These are phyloP conservation scores for Barnettozyma botsteinii DNA, from an alignment of 805 yeast genomes.

Conservation along the genomic window DNA sequence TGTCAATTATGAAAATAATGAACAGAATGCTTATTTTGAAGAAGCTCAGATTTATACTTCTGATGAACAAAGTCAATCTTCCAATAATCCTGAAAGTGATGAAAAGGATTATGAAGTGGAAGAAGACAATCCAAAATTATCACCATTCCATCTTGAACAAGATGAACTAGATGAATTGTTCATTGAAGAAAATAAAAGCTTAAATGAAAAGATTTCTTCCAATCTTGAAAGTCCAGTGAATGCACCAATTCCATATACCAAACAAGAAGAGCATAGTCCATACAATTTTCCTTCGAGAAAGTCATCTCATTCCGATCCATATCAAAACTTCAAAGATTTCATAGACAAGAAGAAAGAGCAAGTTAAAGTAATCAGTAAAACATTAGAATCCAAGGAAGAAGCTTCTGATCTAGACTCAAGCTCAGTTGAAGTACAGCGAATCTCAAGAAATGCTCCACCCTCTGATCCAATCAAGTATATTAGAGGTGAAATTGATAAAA, in stretches of 20 bases:
- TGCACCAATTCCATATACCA: not conserved
- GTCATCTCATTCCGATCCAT: slow-evolving; percentile 5
- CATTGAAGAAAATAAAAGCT: not conserved
- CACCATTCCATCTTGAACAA: not conserved
- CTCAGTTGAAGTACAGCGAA: slow-evolving; percentile 8
- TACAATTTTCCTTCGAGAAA: slow-evolving; percentile 10
- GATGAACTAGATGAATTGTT: not conserved
- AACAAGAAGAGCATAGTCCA: slow-evolving; percentile 19
- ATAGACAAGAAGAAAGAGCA: slow-evolving; percentile 6
- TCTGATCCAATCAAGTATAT: slow-evolving; percentile 11
- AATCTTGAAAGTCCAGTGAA: slow-evolving; percentile 2
- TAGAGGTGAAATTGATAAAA: slow-evolving; percentile 3
- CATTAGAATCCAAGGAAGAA: not conserved
- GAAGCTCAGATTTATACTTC: no score
- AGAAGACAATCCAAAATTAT: not conserved
- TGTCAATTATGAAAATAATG: not conserved
- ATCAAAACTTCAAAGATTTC: slow-evolving; percentile 13
- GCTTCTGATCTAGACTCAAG: slow-evolving; percentile 5
- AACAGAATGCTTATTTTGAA: not conserved
- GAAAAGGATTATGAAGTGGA: not conserved
- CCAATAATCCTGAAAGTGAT: no score
- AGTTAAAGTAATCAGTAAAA: slow-evolving; percentile 16
- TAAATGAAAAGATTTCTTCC: not conserved
- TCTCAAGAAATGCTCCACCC: slow-evolving; percentile 21
- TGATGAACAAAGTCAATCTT: no score